Evolutionary conservation across 805 yeast genomes (phyloP).

Genomic region (Suhomyces sp.): DNA sequence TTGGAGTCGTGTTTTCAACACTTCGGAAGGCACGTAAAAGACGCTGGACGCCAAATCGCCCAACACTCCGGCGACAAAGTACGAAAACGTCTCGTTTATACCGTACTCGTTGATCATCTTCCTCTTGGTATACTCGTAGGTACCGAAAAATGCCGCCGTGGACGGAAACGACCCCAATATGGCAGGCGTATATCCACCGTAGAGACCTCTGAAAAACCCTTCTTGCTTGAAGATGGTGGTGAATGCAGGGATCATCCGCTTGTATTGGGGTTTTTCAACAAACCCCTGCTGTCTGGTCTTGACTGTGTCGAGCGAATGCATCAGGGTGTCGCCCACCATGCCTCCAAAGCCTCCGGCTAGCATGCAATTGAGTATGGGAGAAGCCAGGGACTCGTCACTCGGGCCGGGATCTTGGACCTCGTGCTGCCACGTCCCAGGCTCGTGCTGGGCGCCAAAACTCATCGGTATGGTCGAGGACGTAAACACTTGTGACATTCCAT

Average conservation of each 20-base stretch:
- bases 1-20: constrained; percentile 87
- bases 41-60: constrained; percentile 90
- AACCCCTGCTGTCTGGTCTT: constrained; percentile 98
- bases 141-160: constrained; percentile 89
- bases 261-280: constrained; percentile 61
- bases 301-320: constrained; percentile 96
- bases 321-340: constrained; percentile 81
- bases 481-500: constrained; percentile 21
- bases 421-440: constrained; percentile 8
- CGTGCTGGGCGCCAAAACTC: constrained; percentile 27
- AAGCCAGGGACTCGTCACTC: constrained; percentile 9
- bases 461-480: constrained; percentile 37
- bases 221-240: constrained; percentile 74
- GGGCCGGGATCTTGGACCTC: background rate
- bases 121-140: constrained; percentile 82
- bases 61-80: constrained; percentile 81
- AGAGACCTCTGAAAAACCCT: constrained; percentile 80
- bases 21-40: constrained; percentile 94
- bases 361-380: constrained; percentile 59
- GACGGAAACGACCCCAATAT: constrained; percentile 91
- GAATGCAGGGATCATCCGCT: constrained; percentile 73
- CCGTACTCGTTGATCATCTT: constrained; percentile 58
- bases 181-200: constrained; percentile 92
- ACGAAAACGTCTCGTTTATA: constrained; percentile 75
- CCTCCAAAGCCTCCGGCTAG: constrained; percentile 96